phyloP scores from a whole-genome alignment of 2,329 filamentous ascomycete genomes.

The Paracamarosporium sp. region DNA sequence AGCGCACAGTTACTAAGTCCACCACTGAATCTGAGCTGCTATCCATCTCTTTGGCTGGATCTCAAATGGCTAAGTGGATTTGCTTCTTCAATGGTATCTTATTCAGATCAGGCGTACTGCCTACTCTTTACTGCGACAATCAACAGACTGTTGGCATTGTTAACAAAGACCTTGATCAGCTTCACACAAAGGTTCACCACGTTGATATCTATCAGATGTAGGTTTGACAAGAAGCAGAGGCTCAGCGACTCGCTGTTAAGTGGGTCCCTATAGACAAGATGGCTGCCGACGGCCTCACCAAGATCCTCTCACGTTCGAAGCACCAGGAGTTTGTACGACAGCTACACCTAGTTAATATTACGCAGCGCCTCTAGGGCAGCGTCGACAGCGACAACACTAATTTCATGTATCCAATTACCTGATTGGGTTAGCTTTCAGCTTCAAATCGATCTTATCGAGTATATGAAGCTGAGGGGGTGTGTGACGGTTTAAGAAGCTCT shows the following conservation, averaged over 20 bases:
- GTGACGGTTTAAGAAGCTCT: too few relatives aligned
- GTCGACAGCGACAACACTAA: too few relatives aligned
- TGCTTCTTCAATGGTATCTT: conserved; percentile 17
- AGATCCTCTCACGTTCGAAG: background rate
- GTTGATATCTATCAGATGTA: background rate
- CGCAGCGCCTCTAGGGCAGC: too few relatives aligned
- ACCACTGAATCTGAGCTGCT: conserved; percentile 26
- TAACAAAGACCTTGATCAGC: background rate
- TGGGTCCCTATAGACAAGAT: background rate
- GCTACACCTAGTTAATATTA: too few relatives aligned
- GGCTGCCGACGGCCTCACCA: background rate
- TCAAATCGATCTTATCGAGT: too few relatives aligned
- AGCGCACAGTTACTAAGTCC: conserved; percentile 20
- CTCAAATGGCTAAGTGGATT: conserved; percentile 13
- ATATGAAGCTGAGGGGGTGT: too few relatives aligned
- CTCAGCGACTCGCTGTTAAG: background rate
- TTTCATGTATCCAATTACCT: too few relatives aligned
- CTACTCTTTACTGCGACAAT: conserved; percentile 15
- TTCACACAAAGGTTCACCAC: background rate
- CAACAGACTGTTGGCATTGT: conserved; percentile 9
- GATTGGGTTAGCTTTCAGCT: too few relatives aligned
- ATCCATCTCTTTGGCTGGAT: conserved; percentile 8
- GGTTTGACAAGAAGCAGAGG: background rate
- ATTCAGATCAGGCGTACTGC: conserved; percentile 10
- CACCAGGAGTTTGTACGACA: too few relatives aligned